These are phyloP conservation scores for Pulicaria dysenterica DNA, from an alignment of 129 eudicot genomes.

Conservation along the genomic window DNA sequence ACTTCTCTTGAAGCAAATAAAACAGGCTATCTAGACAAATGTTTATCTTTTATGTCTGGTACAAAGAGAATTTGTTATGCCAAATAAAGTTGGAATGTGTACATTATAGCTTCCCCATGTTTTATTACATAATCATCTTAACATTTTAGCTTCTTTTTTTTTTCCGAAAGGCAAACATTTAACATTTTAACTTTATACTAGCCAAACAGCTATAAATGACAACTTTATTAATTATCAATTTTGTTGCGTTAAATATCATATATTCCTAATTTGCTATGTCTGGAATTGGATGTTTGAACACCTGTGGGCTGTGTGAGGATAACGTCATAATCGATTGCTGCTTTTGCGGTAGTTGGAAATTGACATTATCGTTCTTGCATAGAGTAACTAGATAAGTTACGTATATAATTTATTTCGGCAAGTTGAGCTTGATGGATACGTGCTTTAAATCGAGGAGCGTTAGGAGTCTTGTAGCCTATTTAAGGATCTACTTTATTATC, in stretches of 20 bases:
- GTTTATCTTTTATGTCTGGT: not conserved
- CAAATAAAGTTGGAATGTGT: not conserved
- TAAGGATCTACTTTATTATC: too few relatives aligned
- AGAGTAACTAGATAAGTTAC: not conserved
- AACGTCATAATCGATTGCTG: constrained; percentile 3
- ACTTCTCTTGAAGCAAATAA: too few relatives aligned
- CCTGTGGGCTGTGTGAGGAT: not conserved
- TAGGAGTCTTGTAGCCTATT: too few relatives aligned
- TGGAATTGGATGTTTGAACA: constrained; percentile 23
- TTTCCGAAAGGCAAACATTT: too few relatives aligned
- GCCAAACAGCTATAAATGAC: not conserved
- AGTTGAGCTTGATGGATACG: too few relatives aligned
- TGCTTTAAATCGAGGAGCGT: too few relatives aligned
- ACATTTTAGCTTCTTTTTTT: not conserved
- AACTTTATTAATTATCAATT: constrained; percentile 5
- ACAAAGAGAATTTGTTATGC: not conserved
- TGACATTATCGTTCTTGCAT: not conserved
- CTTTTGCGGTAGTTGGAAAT: constrained; percentile 4
- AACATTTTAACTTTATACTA: not conserved
- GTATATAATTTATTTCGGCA: too few relatives aligned
- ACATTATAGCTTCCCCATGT: not conserved
- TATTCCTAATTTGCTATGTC: not conserved
- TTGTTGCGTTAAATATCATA: not conserved
- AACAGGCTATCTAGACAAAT: not conserved
- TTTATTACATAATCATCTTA: not conserved